Conservation (phyloP, 495 filamentous ascomycete genomes). For the Oidiodendron maius region DNA sequence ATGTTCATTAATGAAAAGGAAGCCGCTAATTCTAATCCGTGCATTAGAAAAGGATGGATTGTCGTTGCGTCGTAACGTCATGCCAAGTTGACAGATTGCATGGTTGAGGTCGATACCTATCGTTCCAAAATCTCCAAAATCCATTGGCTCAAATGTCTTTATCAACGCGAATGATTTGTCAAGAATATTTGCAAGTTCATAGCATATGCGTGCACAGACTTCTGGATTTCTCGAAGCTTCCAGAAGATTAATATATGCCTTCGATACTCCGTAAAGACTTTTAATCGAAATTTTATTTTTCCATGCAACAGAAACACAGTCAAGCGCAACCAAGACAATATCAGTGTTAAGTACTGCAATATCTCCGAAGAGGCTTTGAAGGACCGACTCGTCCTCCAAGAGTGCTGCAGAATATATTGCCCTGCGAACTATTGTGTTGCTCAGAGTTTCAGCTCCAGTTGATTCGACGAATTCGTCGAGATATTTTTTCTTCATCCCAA, state of each 20-base stretch:
- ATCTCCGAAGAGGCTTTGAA: slow-evolving; percentile 16
- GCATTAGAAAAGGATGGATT: slow-evolving; percentile 39
- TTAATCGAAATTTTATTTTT: background rate
- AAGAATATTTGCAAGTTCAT: slow-evolving; percentile 4
- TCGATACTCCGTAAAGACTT: slow-evolving; percentile 34
- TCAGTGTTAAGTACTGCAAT: slow-evolving; percentile 21
- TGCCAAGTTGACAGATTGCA: too few species aligned
- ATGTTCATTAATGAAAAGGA: slow-evolving; percentile 23
- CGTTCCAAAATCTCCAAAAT: too few species aligned
- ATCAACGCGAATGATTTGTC: background rate
- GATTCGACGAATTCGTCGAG: background rate
- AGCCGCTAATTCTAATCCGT: slow-evolving; percentile 37
- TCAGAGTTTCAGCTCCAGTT: background rate
- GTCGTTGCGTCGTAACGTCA: too few species aligned
- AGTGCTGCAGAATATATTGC: slow-evolving; percentile 17
- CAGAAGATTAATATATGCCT: slow-evolving; percentile 9
- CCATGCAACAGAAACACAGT: slow-evolving; percentile 25
- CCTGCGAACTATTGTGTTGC: slow-evolving; percentile 6
- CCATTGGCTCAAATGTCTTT: background rate
- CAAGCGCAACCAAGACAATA: slow-evolving; percentile 25
- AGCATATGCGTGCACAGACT: slow-evolving; percentile 1
- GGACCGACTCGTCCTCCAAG: slow-evolving; percentile 3
- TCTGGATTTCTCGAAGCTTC: background rate
- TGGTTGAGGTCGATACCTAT: too few species aligned
- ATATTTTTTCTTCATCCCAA: background rate